phyloP scores from a whole-genome alignment of 768 basidiomycete species.

The Amylocystis lapponica region DNA sequence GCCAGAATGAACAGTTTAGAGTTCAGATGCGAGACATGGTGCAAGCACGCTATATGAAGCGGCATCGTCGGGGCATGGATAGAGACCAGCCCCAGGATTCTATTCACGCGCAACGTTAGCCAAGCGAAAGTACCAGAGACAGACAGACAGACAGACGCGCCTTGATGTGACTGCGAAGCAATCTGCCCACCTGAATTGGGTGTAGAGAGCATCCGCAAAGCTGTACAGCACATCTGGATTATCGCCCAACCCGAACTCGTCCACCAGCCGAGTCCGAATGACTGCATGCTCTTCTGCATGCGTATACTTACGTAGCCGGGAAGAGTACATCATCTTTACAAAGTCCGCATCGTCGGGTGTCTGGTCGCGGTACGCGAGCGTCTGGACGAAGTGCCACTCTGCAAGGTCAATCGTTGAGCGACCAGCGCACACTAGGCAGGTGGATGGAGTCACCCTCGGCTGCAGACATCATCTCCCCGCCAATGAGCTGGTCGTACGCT shows the following conservation, averaged over 20 bases:
- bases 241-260: conserved; percentile 79
- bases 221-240: conserved; percentile 90
- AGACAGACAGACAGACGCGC: conserved; percentile 33
- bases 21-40: conserved; percentile 86
- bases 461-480: conserved; percentile 92
- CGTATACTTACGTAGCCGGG: conserved; percentile 86
- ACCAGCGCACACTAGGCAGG: conserved; percentile 4
- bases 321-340: conserved; percentile 87
- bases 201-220: conserved; percentile 9
- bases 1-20: conserved; percentile 94
- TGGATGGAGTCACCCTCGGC: conserved; percentile 74
- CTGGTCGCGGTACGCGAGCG: conserved; percentile 77
- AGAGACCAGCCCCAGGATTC: conserved; percentile 80
- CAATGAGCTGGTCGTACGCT: conserved; percentile 84
- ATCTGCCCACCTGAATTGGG: conserved; percentile 70
- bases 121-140: not conserved
- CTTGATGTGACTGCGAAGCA: conserved; percentile 84
- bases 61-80: conserved; percentile 89
- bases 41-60: conserved; percentile 96
- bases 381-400: conserved; percentile 97
- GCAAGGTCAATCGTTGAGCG: conserved; percentile 2
- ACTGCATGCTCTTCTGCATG: conserved; percentile 77
- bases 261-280: conserved; percentile 71
- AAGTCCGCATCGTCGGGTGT: conserved; percentile 87
- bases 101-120: conserved; percentile 23